Evolutionary conservation across 208 protist genomes (phyloP), one percentile per base, ranked within the genome.

Genomic region (Crithidia sp.): DNA sequence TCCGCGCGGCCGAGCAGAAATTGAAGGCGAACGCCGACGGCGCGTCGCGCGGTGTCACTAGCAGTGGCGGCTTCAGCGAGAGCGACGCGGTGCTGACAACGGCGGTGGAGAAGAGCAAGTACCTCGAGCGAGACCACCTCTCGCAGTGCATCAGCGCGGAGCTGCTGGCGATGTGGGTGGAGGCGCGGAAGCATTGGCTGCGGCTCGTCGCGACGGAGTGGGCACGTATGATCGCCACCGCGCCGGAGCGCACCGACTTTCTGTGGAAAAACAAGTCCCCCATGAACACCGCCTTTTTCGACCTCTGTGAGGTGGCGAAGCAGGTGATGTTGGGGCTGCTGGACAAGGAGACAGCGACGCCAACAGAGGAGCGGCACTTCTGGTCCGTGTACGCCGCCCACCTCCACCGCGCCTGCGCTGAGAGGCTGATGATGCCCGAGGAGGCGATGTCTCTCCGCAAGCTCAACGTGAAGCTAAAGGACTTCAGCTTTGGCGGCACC

Each of bases 381-480:
- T 96, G 92, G 89, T 68, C 82, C 14, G 64, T 90, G 16, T 95
- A 90, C 53, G 92, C 85, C 39, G 57, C 79, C 8, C 87, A 96
- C 80, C 68, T 96, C 16, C 71, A 80, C 70, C 39, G 67, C 6
- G 67, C 81, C 4, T 92, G 82, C 66, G 59, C 70, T 16, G 67
- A 79, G 17, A 84, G 90, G 74, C 79, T 94, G 37, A 41, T 75
- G 41, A 93, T 96, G 85, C 90, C 88, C 9, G 28, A 17, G 5
- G 82, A 87, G 10, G 85, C 89, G 14, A 89, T 97, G 59, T 83
- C 89, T 7, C 76, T 97, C 63, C 76, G 64, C 19, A 97, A 97
- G 64, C 77, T 97, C 2, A 96, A 96, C 58, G 88, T 97, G 7
- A 97, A 97, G 76, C 63, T 97, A 49, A 96, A 95, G 72, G 94